A percentile compares a stretch with the other conserved stretches of the same genome.
These are phyloP conservation scores for Scedosporium apiospermum DNA, from an alignment of 2,329 filamentous ascomycete species.

Conservation along the genomic window DNA sequence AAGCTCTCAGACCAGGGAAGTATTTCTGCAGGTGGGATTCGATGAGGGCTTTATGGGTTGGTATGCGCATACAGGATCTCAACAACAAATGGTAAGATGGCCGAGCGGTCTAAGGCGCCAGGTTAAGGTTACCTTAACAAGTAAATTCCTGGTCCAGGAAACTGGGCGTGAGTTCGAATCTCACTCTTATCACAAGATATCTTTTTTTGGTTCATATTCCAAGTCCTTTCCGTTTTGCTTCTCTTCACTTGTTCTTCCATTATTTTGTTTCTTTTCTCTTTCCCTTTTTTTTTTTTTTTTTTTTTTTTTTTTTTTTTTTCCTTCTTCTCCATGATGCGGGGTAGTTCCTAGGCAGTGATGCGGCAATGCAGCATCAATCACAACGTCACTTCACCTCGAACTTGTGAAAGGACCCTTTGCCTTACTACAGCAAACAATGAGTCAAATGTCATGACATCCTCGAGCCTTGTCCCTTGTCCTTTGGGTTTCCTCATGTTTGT, in stretches of 20 bases:
- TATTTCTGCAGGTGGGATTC: too few relatives aligned
- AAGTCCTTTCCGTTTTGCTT: neutral
- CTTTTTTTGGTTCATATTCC: neutral
- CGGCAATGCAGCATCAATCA: neutral
- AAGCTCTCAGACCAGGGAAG: too few relatives aligned
- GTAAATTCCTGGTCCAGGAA: constrained; percentile 2
- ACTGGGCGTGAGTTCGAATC: constrained; percentile 1
- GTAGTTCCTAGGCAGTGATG: neutral
- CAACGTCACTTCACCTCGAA: neutral
- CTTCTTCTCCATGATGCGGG: neutral
- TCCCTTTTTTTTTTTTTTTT: constrained; percentile 4
- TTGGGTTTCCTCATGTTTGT: too few relatives aligned
- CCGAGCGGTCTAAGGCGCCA: constrained; percentile 1
- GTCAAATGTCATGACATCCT: neutral
- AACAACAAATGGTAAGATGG: neutral
- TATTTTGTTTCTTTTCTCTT: neutral
- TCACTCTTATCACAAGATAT: neutral
- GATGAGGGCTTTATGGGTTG: neutral
- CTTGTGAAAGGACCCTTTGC: neutral
- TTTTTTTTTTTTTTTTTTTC: neutral
- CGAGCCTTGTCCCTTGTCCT: neutral
- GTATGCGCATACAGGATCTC: neutral
- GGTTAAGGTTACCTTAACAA: constrained; percentile 3
- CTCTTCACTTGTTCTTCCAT: neutral
- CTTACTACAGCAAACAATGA: too few relatives aligned